Evolutionary conservation across 257 asterid species (phyloP).

Genomic region (Nicotiana sylvestris): DNA sequence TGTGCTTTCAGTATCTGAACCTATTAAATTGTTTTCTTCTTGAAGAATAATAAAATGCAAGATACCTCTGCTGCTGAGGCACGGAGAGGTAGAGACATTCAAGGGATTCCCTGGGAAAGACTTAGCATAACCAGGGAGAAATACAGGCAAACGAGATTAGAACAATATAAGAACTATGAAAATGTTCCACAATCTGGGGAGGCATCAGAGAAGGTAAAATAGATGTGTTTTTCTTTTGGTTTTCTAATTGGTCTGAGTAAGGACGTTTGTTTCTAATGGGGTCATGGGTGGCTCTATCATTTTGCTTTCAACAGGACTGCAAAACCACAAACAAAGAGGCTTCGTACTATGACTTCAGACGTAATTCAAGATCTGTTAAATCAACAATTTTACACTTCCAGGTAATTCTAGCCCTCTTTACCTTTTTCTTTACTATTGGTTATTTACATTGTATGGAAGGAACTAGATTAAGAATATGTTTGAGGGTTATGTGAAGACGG

Average conservation of each 20-base stretch:
- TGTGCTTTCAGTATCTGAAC: neutral
- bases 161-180: conserved; percentile 77
- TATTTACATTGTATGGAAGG: conserved; percentile 1
- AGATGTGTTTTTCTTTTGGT: neutral
- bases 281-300: neutral
- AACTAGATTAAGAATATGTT: neutral
- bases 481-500: neutral
- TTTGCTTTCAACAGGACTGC: conserved; percentile 51
- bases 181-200: conserved; percentile 78
- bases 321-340: conserved; percentile 55
- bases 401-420: conserved; percentile 30
- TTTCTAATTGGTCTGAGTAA: conserved; percentile 2
- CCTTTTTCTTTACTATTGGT: neutral
- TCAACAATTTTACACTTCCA: conserved; percentile 93
- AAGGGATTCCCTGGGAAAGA: conserved; percentile 95
- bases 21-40: conserved; percentile 5
- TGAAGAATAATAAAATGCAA: conserved; percentile 54
- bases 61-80: conserved; percentile 95
- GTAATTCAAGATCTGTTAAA: conserved; percentile 83
- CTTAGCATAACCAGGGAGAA: conserved; percentile 80
- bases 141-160: conserved; percentile 73
- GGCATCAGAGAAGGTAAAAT: conserved; percentile 57
- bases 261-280: neutral
- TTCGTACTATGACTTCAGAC: conserved; percentile 59
- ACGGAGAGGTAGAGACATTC: conserved; percentile 81